phyloP scores from a whole-genome alignment of 1,284 basidiomycete genomes.

The Naganishia albida region DNA sequence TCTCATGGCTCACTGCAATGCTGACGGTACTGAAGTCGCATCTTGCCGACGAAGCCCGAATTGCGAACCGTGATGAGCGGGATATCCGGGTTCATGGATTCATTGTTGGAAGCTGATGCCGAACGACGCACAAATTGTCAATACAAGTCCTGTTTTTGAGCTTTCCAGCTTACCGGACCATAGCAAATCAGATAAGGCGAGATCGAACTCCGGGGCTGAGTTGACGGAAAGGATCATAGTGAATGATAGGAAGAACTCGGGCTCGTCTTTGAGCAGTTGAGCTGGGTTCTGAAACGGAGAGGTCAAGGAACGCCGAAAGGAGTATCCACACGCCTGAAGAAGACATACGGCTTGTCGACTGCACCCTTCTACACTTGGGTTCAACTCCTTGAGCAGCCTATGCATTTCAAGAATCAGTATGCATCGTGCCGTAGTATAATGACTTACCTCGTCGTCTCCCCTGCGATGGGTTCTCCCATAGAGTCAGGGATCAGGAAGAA shows the following conservation, averaged over 20 bases:
- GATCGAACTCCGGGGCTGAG: constrained; percentile 61
- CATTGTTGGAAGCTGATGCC: constrained; percentile 23
- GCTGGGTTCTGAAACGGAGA: constrained; percentile 58
- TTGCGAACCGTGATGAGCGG: constrained; percentile 75
- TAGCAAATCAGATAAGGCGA: constrained; percentile 64
- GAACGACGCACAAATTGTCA: background rate
- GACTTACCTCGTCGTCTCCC: constrained; percentile 68
- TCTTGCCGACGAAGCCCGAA: constrained; percentile 83
- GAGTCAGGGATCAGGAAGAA: constrained; percentile 84
- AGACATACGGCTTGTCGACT: constrained; percentile 62
- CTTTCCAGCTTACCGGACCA: constrained; percentile 59
- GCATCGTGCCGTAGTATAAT: background rate
- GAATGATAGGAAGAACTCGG: constrained; percentile 61
- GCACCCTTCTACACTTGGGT: constrained; percentile 76
- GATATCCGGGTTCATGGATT: constrained; percentile 55
- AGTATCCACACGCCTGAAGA: background rate
- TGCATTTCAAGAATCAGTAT: background rate
- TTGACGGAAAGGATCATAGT: constrained; percentile 85
- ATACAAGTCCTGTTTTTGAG: background rate
- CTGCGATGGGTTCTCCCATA: constrained; percentile 75
- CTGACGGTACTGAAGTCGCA: constrained; percentile 82
- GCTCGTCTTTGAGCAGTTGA: constrained; percentile 62
- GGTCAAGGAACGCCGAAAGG: background rate
- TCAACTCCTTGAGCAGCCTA: constrained; percentile 74
- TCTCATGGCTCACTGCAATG: constrained; percentile 79